These are phyloP conservation scores for Amanita rubescens DNA, from an alignment of 768 basidiomycete species.

Conservation along the genomic window DNA sequence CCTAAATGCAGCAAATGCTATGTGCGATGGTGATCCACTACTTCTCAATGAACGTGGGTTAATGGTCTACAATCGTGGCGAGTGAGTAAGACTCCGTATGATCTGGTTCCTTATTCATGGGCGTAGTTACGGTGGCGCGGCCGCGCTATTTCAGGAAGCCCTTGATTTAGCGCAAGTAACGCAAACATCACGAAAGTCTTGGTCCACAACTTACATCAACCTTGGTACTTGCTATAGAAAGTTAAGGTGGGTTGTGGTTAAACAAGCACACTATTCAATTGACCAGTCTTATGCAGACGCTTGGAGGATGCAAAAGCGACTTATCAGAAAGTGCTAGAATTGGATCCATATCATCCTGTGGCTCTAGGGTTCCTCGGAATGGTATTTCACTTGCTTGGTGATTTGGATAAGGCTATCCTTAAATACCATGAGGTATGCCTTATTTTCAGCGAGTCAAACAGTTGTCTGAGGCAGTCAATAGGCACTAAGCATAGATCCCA, in stretches of 20 bases:
- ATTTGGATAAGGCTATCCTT: conserved; percentile 75
- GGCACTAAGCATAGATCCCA: conserved; percentile 77
- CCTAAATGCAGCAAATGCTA: conserved; percentile 67
- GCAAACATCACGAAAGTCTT: conserved; percentile 76
- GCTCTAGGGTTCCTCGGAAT: conserved; percentile 89
- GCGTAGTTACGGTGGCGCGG: conserved; percentile 65
- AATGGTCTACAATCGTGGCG: conserved; percentile 79
- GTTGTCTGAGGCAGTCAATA: conserved; percentile 18
- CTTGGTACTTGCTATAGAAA: conserved; percentile 86
- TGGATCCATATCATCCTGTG: conserved; percentile 77
- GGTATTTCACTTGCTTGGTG: conserved; percentile 67
- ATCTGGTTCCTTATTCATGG: neutral
- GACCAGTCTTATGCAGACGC: conserved; percentile 23
- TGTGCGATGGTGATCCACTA: conserved; percentile 86
- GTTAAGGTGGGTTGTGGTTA: conserved; percentile 46
- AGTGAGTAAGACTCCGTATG: conserved; percentile 40
- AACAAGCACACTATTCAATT: neutral
- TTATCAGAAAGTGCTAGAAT: conserved; percentile 75
- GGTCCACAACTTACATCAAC: conserved; percentile 89
- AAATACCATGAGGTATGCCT: conserved; percentile 83
- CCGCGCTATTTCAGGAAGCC: conserved; percentile 62
- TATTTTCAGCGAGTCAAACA: neutral
- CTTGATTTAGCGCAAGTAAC: conserved; percentile 79
- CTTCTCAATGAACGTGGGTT: conserved; percentile 91
- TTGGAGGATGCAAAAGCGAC: conserved; percentile 61